A percentile compares a stretch with the other conserved stretches of the same genome.
Evolutionary conservation across 345 rosid species (phyloP).

Genomic region (Murraya koenigii): DNA sequence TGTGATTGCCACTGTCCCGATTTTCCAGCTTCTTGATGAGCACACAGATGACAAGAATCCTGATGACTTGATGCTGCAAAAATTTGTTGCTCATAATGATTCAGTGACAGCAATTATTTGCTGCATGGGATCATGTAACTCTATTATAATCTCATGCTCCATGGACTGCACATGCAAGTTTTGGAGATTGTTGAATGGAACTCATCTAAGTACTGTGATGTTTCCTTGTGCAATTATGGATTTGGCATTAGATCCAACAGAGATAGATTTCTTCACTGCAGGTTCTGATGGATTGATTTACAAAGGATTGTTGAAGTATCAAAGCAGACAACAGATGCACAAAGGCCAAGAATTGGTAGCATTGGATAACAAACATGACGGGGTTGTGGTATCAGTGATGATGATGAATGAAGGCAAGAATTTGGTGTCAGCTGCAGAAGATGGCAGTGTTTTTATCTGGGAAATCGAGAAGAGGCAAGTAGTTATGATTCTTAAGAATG

Average conservation of each 20-base stretch:
- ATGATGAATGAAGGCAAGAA: slow-evolving; percentile 28
- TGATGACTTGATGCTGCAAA: slow-evolving; percentile 1
- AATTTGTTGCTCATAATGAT: slow-evolving; percentile 37
- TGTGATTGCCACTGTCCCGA: slow-evolving; percentile 23
- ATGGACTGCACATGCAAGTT: slow-evolving; percentile 38
- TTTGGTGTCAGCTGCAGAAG: slow-evolving; percentile 48
- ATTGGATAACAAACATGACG: slow-evolving; percentile 28
- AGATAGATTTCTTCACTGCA: slow-evolving; percentile 35
- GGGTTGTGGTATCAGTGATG: slow-evolving; percentile 28
- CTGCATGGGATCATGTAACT: slow-evolving; percentile 16
- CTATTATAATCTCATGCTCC: slow-evolving; percentile 32
- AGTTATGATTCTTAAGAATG: slow-evolving; percentile 18
- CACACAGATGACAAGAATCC: background rate
- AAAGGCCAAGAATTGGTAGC: background rate
- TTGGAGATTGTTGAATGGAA: slow-evolving; percentile 33
- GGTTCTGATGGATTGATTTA: slow-evolving; percentile 45
- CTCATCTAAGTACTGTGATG: slow-evolving; percentile 14
- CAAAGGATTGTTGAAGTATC: slow-evolving; percentile 16
- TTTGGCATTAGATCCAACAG: slow-evolving; percentile 25
- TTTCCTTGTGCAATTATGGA: slow-evolving; percentile 39
- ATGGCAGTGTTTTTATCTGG: slow-evolving; percentile 38
- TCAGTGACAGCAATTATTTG: slow-evolving; percentile 30
- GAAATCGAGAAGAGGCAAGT: slow-evolving; percentile 26
- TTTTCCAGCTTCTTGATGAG: slow-evolving; percentile 31
- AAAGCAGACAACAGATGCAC: slow-evolving; percentile 4